Base-by-base conservation (phyloP, 805 yeast genomes). In the Candida peoriensis region DNA sequence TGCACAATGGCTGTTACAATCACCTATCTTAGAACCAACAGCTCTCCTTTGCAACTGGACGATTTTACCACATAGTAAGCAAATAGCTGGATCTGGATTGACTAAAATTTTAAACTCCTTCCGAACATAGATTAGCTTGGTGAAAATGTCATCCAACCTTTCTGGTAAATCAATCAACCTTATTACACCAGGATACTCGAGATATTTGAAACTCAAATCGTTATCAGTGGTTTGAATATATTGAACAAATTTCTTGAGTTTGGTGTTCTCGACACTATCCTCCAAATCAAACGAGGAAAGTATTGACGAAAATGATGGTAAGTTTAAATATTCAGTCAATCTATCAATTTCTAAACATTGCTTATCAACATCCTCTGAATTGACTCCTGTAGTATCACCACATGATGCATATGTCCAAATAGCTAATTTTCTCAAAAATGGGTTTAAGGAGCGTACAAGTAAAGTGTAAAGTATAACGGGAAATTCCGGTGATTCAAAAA, bases 31-130 rank as follows among this genome's bases (percentile, higher is more conserved):
- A 28, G 67, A 70, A 0, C 78, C 79, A 33, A 72, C 66, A 13
- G 77, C 72, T 26, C 64, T 57, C 41, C 63, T 75, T 49, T 89
- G 96, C n/a, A 78, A 60, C 42, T 78, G 78, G 16, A 85, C 67
- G 7, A 78, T 66, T 9, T 63, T 60, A 1, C 88, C 93, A 60
- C 98, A 93, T 42, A 80, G 81, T 36, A 90, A 60, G 51, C 98
- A 90, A 8, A 90, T 64, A 0, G 95, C 96, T 0, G 95, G 93
- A 44, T 89, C 95, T 4, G 60, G 42, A 0, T 70, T 34, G 12
- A 26, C 22, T 8, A 28, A 64, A 13, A 69, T 20, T 64, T 67
- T 47, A 28, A 60, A 54, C 16, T 61, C 63, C 30, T 61, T 59
- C 18, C 65, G 66, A 48, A 62, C 65, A 43, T 74, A 72, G 37